A percentile compares a stretch with the other conserved stretches of the same genome.
phyloP scores from a whole-genome alignment of 495 filamentous ascomycete genomes.

The Ramalina intermedia region DNA sequence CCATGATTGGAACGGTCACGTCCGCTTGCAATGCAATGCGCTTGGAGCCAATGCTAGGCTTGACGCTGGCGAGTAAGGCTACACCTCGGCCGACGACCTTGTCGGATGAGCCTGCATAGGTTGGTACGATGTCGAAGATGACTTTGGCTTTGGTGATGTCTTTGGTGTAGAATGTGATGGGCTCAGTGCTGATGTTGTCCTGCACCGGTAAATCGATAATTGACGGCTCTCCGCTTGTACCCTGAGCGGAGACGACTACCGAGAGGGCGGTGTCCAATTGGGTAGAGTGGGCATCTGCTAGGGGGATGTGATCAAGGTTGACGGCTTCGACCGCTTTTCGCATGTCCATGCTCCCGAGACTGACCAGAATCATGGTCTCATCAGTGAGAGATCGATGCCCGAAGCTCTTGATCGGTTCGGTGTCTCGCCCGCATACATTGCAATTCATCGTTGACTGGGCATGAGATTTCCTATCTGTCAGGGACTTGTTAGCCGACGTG shows the following conservation, averaged over 20 bases:
- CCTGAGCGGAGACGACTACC: conserved; percentile 77
- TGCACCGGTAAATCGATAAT: conserved; percentile 87
- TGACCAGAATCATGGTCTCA: conserved; percentile 80
- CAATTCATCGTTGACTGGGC: conserved; percentile 22
- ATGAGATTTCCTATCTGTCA: conserved; percentile 40
- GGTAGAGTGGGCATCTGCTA: conserved; percentile 76
- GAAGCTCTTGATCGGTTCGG: conserved; percentile 82
- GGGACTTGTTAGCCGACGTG: conserved; percentile 19
- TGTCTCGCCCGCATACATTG: conserved; percentile 23
- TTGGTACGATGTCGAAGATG: conserved; percentile 92
- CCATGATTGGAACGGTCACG: conserved; percentile 79
- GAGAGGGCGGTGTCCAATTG: conserved; percentile 90
- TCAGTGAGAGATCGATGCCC: conserved; percentile 89
- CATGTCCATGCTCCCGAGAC: conserved; percentile 85
- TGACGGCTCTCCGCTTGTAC: conserved; percentile 72
- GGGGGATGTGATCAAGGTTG: conserved; percentile 74
- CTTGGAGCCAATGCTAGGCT: conserved; percentile 60
- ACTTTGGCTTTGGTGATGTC: conserved; percentile 74
- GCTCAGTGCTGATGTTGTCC: conserved; percentile 84
- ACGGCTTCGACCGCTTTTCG: conserved; percentile 69
- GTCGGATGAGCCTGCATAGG: conserved; percentile 81
- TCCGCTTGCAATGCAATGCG: conserved; percentile 87
- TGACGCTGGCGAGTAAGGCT: conserved; percentile 74
- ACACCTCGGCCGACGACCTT: conserved; percentile 84
- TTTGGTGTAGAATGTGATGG: conserved; percentile 68